Conservation (phyloP, 257 asterid genomes). For the Scutellaria minor region DNA sequence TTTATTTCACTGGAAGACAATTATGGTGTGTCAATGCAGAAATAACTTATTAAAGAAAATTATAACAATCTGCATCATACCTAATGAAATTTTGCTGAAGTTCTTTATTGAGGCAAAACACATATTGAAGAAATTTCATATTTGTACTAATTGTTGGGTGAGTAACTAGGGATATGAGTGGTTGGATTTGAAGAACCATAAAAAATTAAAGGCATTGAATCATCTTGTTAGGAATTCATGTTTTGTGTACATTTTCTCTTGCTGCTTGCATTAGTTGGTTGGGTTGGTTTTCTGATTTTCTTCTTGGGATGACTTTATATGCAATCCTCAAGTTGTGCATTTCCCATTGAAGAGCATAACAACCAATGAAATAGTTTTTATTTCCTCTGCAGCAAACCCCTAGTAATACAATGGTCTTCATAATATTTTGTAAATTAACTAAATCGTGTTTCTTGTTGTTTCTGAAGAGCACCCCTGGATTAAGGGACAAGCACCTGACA, state of each 20-base stretch:
- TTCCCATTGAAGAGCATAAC: background rate
- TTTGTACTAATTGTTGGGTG: background rate
- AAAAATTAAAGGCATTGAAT: background rate
- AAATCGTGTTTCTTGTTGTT: constrained; percentile 14
- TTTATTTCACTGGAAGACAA: background rate
- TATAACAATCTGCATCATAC: background rate
- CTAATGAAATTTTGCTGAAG: constrained; percentile 19
- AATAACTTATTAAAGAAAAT: constrained; percentile 4
- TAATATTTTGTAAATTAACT: constrained; percentile 23
- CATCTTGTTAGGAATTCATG: background rate
- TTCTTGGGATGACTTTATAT: background rate
- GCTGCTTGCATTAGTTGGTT: background rate
- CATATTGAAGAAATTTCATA: background rate
- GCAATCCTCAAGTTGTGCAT: background rate
- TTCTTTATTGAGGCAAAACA: constrained; percentile 5
- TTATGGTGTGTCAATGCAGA: background rate
- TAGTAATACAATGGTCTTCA: background rate
- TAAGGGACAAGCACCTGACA: constrained; percentile 77
- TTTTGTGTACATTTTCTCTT: background rate
- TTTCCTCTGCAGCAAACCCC: background rate
- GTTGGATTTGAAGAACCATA: background rate
- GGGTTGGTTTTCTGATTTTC: background rate
- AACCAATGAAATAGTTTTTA: background rate
- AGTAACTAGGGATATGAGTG: constrained; percentile 19
- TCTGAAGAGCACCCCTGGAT: constrained; percentile 76